Conservation (phyloP, 345 rosid species). For the Linum usitatissimum region DNA sequence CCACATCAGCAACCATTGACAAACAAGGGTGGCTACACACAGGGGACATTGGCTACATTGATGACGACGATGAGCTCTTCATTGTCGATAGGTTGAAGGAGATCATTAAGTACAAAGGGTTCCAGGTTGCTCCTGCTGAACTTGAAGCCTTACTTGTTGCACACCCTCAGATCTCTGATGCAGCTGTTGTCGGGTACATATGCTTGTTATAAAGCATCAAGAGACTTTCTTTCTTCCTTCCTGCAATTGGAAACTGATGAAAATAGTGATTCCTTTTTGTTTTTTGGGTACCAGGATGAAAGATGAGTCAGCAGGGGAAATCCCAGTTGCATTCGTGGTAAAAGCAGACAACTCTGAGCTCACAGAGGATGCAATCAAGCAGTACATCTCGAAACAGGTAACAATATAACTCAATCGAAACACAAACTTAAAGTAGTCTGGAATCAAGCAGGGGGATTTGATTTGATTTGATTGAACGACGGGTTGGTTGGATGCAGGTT, state of each 20-base stretch:
- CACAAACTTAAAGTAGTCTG: not conserved
- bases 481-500: conserved; percentile 14
- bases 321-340: conserved; percentile 22
- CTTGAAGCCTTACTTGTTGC: conserved; percentile 41
- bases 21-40: conserved; percentile 87
- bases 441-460: not conserved
- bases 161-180: conserved; percentile 20
- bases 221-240: no score
- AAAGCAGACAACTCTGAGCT: conserved; percentile 12
- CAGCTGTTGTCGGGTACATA: conserved; percentile 22
- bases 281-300: conserved; percentile 11
- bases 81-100: conserved; percentile 83
- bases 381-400: conserved; percentile 22
- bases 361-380: conserved; percentile 16
- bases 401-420: not conserved
- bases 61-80: conserved; percentile 70
- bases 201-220: not conserved
- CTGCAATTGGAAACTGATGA: not conserved
- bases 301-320: conserved; percentile 21
- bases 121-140: conserved; percentile 96
- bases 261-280: not conserved
- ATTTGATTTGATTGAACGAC: not conserved
- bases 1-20: conserved; percentile 65
- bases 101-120: conserved; percentile 86
- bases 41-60: conserved; percentile 82